A percentile compares a stretch with the other conserved stretches of the same genome.
phyloP scores from a whole-genome alignment of 169 alveolate genomes.

The Cryptosporidium tyzzeri region DNA sequence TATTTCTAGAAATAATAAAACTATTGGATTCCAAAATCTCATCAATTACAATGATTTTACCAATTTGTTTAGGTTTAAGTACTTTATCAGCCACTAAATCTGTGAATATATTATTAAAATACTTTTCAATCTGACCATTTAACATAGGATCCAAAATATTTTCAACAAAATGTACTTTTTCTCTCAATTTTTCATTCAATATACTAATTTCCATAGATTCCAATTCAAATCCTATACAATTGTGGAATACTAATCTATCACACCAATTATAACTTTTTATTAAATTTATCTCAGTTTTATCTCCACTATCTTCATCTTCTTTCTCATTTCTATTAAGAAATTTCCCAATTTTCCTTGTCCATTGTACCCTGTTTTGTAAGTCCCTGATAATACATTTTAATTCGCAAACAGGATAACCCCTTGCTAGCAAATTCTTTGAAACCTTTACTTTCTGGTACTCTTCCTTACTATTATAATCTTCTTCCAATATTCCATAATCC shows the following conservation, averaged over 20 bases:
- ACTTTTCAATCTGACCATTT: conserved; percentile 24
- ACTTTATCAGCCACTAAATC: background rate
- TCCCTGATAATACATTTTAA: conserved; percentile 24
- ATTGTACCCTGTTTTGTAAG: conserved; percentile 41
- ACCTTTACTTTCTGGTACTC: background rate
- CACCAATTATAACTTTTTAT: conserved; percentile 24
- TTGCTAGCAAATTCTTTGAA: conserved; percentile 4
- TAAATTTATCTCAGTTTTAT: background rate
- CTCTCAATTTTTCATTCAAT: conserved; percentile 3
- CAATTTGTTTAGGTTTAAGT: background rate
- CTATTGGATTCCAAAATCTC: conserved; percentile 24
- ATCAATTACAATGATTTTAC: background rate
- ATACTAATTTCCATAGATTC: conserved; percentile 3
- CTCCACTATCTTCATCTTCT: too few species aligned
- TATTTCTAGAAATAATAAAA: conserved; percentile 28
- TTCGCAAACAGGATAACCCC: conserved; percentile 61
- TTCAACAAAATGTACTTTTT: background rate
- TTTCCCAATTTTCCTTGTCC: conserved; percentile 36
- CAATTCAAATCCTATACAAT: conserved; percentile 59
- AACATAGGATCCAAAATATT: background rate
- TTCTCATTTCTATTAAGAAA: background rate
- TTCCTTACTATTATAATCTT: background rate
- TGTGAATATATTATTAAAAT: background rate
- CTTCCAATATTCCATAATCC: conserved; percentile 1
- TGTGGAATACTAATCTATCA: conserved; percentile 41